A percentile compares a stretch with the other conserved stretches of the same genome.
These are phyloP conservation scores for Beauveria asiatica DNA, from an alignment of 2,329 filamentous ascomycete species.

Conservation along the genomic window DNA sequence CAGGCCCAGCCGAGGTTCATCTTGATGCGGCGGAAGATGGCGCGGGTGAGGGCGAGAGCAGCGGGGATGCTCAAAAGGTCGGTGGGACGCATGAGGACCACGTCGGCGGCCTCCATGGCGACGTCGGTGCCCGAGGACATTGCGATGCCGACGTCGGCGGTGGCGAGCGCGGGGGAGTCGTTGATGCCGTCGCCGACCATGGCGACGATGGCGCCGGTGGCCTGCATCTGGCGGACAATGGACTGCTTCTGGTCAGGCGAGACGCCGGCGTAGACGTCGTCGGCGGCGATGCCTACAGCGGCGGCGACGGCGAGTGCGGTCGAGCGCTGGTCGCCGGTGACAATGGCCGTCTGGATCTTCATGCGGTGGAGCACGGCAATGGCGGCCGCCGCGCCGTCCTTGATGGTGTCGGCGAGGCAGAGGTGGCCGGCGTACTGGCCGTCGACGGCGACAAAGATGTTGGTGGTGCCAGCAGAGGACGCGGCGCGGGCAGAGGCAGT, in stretches of 20 bases:
- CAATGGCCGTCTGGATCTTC: conserved; percentile 80
- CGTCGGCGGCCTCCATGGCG: conserved; percentile 92
- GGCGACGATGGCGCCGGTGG: conserved; percentile 66
- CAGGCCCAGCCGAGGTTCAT: conserved; percentile 89
- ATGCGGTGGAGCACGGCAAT: conserved; percentile 76
- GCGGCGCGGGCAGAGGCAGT: conserved; percentile 16
- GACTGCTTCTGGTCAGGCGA: conserved; percentile 85
- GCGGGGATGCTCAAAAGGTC: conserved; percentile 91
- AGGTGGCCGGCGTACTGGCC: conserved; percentile 72
- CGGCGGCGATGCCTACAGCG: conserved; percentile 67
- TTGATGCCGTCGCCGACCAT: conserved; percentile 99
- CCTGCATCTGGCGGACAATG: conserved; percentile 72
- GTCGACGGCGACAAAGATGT: conserved; percentile 86
- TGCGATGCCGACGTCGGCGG: conserved; percentile 86
- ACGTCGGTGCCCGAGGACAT: conserved; percentile 91
- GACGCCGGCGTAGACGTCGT: conserved; percentile 77
- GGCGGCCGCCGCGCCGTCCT: conserved; percentile 72
- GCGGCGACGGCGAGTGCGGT: conserved; percentile 78
- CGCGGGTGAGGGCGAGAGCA: conserved; percentile 68
- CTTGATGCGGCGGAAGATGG: conserved; percentile 89
- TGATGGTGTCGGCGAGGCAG: conserved; percentile 82
- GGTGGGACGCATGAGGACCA: conserved; percentile 89
- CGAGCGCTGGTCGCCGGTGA: conserved; percentile 83
- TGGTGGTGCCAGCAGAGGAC: conserved; percentile 64
- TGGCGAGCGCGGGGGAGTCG: conserved; percentile 89